Evolutionary conservation across 768 basidiomycete species (phyloP), one percentile per base, ranked within the genome.

Genomic region (Tubosaeta sp.): DNA sequence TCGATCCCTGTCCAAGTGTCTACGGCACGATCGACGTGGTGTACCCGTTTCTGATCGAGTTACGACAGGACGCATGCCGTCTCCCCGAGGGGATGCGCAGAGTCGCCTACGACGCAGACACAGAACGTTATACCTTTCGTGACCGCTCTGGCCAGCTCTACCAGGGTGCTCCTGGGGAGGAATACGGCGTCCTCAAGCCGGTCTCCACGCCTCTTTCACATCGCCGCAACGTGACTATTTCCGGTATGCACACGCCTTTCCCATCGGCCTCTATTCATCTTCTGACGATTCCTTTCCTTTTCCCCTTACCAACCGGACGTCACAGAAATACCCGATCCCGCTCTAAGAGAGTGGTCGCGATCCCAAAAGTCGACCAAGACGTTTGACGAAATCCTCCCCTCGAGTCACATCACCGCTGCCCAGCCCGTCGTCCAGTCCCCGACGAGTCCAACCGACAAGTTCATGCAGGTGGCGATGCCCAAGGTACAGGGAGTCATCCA

Each of bases 81-180:
- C 69, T 69, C 32, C 68, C 68, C 8, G 70, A 69, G 27, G 80
- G 80, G 25, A 68, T 81, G 59, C 71, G 68, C 45, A 71, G 81
- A 6, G 68, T 79, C 11, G 76, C 65, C 2, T 83, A 82, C 49
- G 81, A 83, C 53, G 71, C 78, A 0, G 81, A 83, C 48, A 72
- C 75, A 0, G 60, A 69, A n/a, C 64, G 69, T 13, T 82, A 81
- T 51, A 76, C 72, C 4, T 83, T 81, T 44, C 61, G 68, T 29
- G 80, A 83, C 49, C 53, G 55, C 3, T 59, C 71, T 4, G 80
- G 80, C 0, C 65, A 63, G 13, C 57, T 74, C 4, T 82, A 80
- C 60, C 60, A 70, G 42, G 72, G 75, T 25, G 69, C 69, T 24
- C 73, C 78, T 1, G 75, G 75, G n/a, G 66, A 65, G 30, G 57